Base-by-base conservation (phyloP, 179 eudicot species). In the Gypsophila paniculata region DNA sequence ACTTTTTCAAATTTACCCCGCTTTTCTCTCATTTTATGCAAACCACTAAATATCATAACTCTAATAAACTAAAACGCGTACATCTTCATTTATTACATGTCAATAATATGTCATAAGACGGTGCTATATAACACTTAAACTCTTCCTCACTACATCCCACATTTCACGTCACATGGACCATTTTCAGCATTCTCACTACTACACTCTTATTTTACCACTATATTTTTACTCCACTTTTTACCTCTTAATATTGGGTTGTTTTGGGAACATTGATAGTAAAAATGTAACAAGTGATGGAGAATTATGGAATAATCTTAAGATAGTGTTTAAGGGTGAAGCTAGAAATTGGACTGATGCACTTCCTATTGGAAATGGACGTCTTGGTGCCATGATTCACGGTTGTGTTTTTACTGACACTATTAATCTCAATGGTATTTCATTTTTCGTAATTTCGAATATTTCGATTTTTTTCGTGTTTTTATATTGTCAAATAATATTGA, bases 301-400 rank as follows among this genome's bases (percentile, higher is more conserved):
- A n/a, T n/a, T n/a, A n/a, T n/a, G n/a, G n/a, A n/a, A n/a, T 66
- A 66, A 74, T 69, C 84, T 91, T 53, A 86, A 89, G 79, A 81
- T 89, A 44, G 51, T 72, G 15, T 87, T 86, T 61, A 76, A 72
- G 72, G 89, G 19, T 7, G 82, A 86, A 22, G 98, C 96, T 22
- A 80, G 82, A 61, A 84, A 87, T 79, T 92, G 98, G 96, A 90
- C 94, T 72, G 96, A 92, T 73, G 96, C 91, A 59, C 74, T 87
- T 61, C 98, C 96, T 44, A 82, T 88, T 69, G 96, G 98, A 29
- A 87, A 87, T 81, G 96, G 98, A 38, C 83, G 90, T 32, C 83
- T 90, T 68, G 98, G 98, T 65, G 96, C 91, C 15, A 92, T 90
- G 96, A 74, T 63, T 49, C 85, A 90, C 83, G 97, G 97, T 48